A percentile compares a stretch with the other conserved stretches of the same genome.
Conservation (phyloP, 169 alveolate species). For the Eimeria praecox region DNA sequence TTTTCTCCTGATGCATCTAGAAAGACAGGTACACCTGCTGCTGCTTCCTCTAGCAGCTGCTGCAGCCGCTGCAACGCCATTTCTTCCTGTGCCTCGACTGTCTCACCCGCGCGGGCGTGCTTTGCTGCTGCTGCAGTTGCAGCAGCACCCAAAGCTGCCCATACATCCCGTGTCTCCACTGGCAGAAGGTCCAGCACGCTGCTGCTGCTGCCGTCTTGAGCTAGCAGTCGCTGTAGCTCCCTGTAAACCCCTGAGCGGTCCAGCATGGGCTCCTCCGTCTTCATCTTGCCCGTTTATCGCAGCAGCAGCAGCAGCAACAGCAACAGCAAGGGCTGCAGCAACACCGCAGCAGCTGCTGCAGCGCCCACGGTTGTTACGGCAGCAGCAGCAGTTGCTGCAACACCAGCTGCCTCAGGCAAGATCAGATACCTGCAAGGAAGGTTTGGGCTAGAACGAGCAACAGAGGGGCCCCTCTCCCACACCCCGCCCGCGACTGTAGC, state of each 20-base stretch:
- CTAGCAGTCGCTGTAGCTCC: conserved; percentile 65
- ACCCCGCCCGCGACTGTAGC: background rate
- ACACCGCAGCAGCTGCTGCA: background rate
- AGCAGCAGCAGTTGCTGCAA: background rate
- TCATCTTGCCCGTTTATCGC: background rate
- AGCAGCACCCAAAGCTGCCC: conserved; percentile 49
- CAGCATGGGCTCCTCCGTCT: conserved; percentile 58
- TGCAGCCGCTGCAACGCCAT: conserved; percentile 72
- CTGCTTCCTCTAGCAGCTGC: conserved; percentile 74
- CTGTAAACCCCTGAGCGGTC: conserved; percentile 71
- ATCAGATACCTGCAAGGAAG: background rate
- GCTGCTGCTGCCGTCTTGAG: conserved; percentile 50
- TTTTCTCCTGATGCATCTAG: background rate
- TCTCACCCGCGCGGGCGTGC: conserved; percentile 60
- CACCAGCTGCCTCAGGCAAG: background rate
- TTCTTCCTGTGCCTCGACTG: conserved; percentile 48
- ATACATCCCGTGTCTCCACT: conserved; percentile 37
- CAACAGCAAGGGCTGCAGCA: conserved; percentile 20
- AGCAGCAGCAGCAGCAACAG: conserved; percentile 30
- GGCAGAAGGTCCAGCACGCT: conserved; percentile 67
- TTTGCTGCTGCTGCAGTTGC: conserved; percentile 47
- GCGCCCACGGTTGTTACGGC: background rate
- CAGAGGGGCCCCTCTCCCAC: background rate
- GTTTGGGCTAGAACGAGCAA: background rate
- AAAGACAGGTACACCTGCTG: conserved; percentile 29